phyloP scores from a whole-genome alignment of 768 basidiomycete genomes.

The Clitopilus passeckerianus region DNA sequence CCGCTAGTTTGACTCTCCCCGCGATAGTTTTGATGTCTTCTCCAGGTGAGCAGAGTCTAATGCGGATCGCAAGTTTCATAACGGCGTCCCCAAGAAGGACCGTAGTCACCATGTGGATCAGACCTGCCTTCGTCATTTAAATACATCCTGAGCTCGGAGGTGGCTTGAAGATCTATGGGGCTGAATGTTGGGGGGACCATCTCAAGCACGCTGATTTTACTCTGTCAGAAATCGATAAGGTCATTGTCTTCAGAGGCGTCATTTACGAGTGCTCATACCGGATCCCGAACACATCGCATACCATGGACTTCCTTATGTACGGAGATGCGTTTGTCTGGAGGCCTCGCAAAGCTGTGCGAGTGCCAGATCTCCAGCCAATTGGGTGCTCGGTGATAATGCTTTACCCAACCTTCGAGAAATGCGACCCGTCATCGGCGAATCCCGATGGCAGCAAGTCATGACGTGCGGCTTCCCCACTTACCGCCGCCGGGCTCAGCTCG shows the following conservation, averaged over 20 bases:
- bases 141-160: too few species aligned
- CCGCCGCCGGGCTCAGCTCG: slow-evolving; percentile 24
- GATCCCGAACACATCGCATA: slow-evolving; percentile 24
- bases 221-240: slow-evolving; percentile 26
- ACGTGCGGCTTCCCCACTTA: slow-evolving; percentile 35
- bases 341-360: neutral
- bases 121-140: too few species aligned
- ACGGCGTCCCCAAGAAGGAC: too few species aligned
- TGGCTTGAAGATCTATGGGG: too few species aligned
- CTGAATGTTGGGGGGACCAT: too few species aligned
- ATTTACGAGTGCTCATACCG: slow-evolving; percentile 15
- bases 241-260: slow-evolving; percentile 33
- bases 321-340: slow-evolving; percentile 28
- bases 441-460: slow-evolving; percentile 24
- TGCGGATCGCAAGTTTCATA: too few species aligned
- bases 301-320: neutral
- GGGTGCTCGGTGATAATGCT: neutral
- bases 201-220: too few species aligned
- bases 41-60: too few species aligned
- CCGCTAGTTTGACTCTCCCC: too few species aligned
- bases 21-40: too few species aligned
- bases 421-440: slow-evolving; percentile 11
- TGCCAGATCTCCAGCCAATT: neutral
- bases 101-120: too few species aligned
- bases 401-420: neutral